Conservation (phyloP, 495 filamentous ascomycete genomes). For the Penicillium paradoxum region DNA sequence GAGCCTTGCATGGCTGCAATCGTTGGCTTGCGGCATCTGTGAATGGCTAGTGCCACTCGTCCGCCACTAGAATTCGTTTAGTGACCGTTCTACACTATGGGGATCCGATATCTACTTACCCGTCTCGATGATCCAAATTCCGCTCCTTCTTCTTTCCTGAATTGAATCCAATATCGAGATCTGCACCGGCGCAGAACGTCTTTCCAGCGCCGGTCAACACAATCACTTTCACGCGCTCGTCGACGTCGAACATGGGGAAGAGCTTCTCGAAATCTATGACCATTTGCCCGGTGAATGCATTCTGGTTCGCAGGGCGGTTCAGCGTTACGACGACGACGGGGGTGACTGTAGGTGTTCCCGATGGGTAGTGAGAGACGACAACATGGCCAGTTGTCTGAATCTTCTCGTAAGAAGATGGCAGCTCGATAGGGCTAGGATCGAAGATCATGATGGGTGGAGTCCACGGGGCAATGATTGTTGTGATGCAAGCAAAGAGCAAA, state of each 20-base stretch:
- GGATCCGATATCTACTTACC: slow-evolving; percentile 22
- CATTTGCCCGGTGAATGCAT: slow-evolving; percentile 59
- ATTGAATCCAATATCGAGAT: slow-evolving; percentile 52
- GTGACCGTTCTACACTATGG: not conserved
- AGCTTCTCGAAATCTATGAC: slow-evolving; percentile 48
- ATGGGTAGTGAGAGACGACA: slow-evolving; percentile 49
- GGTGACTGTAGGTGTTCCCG: slow-evolving; percentile 43
- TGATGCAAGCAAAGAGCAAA: not conserved
- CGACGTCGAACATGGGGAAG: slow-evolving; percentile 51
- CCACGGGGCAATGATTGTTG: not conserved
- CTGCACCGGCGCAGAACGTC: slow-evolving; percentile 63
- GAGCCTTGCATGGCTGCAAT: slow-evolving; percentile 62
- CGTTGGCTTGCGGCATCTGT: slow-evolving; percentile 58
- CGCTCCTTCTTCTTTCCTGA: slow-evolving; percentile 17
- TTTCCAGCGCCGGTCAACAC: slow-evolving; percentile 55
- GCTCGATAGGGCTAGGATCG: slow-evolving; percentile 19
- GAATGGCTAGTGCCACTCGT: slow-evolving; percentile 52
- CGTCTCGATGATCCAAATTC: slow-evolving; percentile 42
- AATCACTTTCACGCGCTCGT: slow-evolving; percentile 52
- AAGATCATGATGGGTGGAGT: slow-evolving; percentile 53
- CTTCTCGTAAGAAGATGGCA: slow-evolving; percentile 36
- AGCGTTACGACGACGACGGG: slow-evolving; percentile 53
- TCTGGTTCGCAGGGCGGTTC: slow-evolving; percentile 54
- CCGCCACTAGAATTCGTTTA: slow-evolving; percentile 21
- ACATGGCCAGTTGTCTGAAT: slow-evolving; percentile 47